These are phyloP conservation scores for Chlamydomonas sp. DNA, from an alignment of 139 green algal genomes.

Conservation along the genomic window DNA sequence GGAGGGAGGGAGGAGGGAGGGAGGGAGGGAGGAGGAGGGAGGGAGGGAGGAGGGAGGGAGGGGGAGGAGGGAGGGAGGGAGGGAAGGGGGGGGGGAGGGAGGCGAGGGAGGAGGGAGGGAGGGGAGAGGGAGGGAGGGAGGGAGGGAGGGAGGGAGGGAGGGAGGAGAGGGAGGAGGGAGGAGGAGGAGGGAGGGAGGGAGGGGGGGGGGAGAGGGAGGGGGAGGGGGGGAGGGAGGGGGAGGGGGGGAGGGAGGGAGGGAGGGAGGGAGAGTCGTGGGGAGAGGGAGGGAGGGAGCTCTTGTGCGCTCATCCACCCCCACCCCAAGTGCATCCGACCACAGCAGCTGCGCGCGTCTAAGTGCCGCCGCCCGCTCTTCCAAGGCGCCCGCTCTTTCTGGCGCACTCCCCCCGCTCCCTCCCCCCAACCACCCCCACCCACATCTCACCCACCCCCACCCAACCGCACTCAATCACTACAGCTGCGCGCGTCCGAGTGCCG, in stretches of 20 bases:
- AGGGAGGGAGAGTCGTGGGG: background rate
- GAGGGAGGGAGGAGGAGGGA: background rate
- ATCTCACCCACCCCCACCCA: no score
- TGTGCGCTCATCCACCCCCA: background rate
- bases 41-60: no score
- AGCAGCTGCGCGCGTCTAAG: background rate
- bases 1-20: background rate
- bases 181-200: background rate
- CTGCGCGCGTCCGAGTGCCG: slow-evolving; percentile 16
- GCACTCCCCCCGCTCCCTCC: no score
- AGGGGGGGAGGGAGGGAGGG: background rate
- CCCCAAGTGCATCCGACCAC: background rate
- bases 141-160: background rate
- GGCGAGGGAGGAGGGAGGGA: background rate
- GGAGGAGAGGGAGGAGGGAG: background rate
- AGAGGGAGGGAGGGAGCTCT: background rate
- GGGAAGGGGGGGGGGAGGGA: background rate
- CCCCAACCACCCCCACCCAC: no score
- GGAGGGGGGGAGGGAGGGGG: background rate
- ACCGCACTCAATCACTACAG: no score
- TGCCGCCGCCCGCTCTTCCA: no score
- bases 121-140: background rate
- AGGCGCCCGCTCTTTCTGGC: no score
- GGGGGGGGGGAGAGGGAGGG: no score
- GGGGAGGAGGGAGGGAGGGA: background rate